Evolutionary conservation across 1,284 basidiomycete species (phyloP), one percentile per base, ranked within the genome.

Genomic region (Ustanciosporium gigantosporum): DNA sequence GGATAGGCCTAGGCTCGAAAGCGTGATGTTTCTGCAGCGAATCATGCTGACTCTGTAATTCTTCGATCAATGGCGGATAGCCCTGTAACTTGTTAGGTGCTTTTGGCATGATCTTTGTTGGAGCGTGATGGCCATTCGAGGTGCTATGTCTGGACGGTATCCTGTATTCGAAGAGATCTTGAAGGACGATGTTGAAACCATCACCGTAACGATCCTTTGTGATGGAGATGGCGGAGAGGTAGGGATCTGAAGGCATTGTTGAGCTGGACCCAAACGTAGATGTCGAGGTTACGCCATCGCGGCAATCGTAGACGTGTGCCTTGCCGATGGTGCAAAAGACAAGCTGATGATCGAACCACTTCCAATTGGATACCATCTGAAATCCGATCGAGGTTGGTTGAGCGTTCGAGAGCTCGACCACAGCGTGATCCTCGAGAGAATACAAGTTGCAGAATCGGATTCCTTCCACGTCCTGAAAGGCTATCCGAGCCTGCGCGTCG

Each of bases 61-160:
- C 37, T 31, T 41, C 59, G 29, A 38, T 51, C 29, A 51, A 19
- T 8, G 59, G 59, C 19, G 59, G 52, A 49, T 62, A 62, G 8
- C 59, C 59, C 1, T 16, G 11, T 5, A 56, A 36, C 15, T 16
- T 23, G n/a, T 29, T 5, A 1, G 58, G 46, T 9, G 42, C 24
- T 23, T 29, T 38, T 16, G 58, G 43, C 9, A n/a, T n/a, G 31
- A 55, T 13, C 13, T 11, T 0, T 2, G 4, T 21, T 7, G 31
- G 21, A 20, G 25, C 4, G 5, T 27, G 3, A 16, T 14, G 27
- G 4, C n/a, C n/a, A 3, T 40, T 6, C 4, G 25, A 27, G 7
- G 19, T 27, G 25, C 20, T 17, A n/a, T n/a, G n/a, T 11, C 14
- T 1, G 3, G 24, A 22, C 27, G 42, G 32, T 23, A 55, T 38